Evolutionary conservation across 352 stramenopile genomes (phyloP), one percentile per base, ranked within the genome.

Genomic region (Plasmopara muralis): DNA sequence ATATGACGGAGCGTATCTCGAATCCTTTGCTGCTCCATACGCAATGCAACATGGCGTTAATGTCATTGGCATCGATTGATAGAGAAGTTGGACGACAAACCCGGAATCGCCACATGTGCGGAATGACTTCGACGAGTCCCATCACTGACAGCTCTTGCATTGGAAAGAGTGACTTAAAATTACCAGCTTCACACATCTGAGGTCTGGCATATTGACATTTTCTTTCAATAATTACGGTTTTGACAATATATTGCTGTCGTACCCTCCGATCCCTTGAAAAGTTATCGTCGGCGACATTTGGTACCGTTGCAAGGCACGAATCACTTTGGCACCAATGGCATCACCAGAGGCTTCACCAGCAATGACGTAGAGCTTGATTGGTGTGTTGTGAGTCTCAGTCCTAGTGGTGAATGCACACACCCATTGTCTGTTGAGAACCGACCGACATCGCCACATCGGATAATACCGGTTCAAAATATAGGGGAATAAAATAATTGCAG

Each of bases 71-170:
- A 9, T 9, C 12, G 42, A 16, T 47, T 38, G 33, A 2, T 47
- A 45, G 10, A 15, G 40, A 30, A 50, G 13, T 10, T 37, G 5
- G 1, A 8, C 13, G 12, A 60, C 61, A 28, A 55, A 85, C 76
- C 20, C 58, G 66, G 30, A 86, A 59, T 5, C 67, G 67, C 53
- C 68, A 75, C n/a, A 87, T 28, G 14, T 69, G 69, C 5, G 79
- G 79, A 37, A 90, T 39, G 9, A 90, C 57, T 52, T 90, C 79
- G 15, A 84, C 51, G 12, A 90, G 65, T 29, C 79, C 79, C 79
- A 88, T 90, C 57, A 87, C 60, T 8, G 77, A 88, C 13, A 90
- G 60, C 16, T 90, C 77, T 20, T 76, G 33, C 66, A 90, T 88
- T 0, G 74, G 66, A 53, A 88, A 88, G 6, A 90, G 67, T 30